These are phyloP conservation scores for Globisporangium emineosum DNA, from an alignment of 352 stramenopile species.

Conservation along the genomic window DNA sequence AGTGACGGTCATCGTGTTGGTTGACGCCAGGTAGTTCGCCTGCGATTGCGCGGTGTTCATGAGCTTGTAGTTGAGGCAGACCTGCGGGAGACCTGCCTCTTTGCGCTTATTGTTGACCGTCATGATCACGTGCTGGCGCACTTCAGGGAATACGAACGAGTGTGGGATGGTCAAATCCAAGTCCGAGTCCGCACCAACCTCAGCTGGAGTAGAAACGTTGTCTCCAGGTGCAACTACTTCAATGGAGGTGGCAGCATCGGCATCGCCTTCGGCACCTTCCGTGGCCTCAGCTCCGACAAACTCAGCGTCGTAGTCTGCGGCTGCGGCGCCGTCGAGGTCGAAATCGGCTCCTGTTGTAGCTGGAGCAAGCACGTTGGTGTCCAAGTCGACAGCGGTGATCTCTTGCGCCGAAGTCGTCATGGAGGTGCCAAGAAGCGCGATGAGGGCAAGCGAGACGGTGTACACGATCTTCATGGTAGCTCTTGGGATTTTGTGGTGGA, in stretches of 20 bases:
- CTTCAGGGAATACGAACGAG: no score
- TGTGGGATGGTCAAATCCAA: background rate
- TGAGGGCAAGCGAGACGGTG: constrained; percentile 8
- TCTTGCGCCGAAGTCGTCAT: constrained; percentile 5
- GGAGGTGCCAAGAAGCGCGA: constrained; percentile 8
- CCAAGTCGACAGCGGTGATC: background rate
- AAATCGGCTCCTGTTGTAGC: background rate
- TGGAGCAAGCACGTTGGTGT: background rate
- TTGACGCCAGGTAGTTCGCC: constrained; percentile 22
- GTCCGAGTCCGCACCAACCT: constrained; percentile 8
- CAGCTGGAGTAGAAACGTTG: background rate
- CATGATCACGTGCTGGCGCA: constrained; percentile 16
- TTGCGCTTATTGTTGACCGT: constrained; percentile 12
- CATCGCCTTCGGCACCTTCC: background rate
- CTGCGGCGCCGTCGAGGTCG: background rate
- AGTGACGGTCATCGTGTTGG: constrained; percentile 18
- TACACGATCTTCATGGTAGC: constrained; percentile 9
- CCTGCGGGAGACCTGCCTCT: constrained; percentile 1
- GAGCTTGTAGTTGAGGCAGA: constrained; percentile 24
- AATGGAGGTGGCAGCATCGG: background rate
- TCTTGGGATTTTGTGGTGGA: background rate
- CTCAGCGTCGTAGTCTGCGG: constrained; percentile 4
- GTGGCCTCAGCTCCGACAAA: constrained; percentile 1
- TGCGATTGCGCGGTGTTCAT: constrained; percentile 23
- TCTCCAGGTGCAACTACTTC: constrained; percentile 1